Base-by-base conservation (phyloP, 2,329 filamentous ascomycete genomes). In the Aspergillus chevalieri region DNA sequence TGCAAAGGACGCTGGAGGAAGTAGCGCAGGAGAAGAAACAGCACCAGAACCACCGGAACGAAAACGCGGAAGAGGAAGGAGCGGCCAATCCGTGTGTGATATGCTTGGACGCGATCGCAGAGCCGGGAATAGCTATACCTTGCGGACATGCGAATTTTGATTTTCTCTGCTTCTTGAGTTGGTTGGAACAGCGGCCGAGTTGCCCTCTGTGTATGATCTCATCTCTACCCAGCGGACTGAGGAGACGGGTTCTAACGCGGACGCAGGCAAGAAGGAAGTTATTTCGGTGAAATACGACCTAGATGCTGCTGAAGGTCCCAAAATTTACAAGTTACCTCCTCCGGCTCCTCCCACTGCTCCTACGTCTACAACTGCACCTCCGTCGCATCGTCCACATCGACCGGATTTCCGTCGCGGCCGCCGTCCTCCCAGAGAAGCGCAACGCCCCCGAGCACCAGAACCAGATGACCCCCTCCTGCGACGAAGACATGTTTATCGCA, bases 121-220 rank as follows among this genome's bases (percentile, higher is more conserved):
- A 93, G 60, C 72, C 81, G 47, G 89, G 87, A 54, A 76, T 85
- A 46, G 81, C 87, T 6, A 73, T 79, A 17, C 90, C 91, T 6
- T 97, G 91, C 74, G 78, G 81, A 39, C 91, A 97, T 73, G 72
- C 76, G 50, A 82, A 84, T 57, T 95, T 94, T 65, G 90, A 96
- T 74, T 94, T 90, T 63, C 67, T 89, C 10, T 97, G 91, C 67
- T 79, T 95, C 5, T 71, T 85, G 19, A 90, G 79, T 69, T 96
- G 92, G 91, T 74, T 95, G 4, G 79, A 89, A 57, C 76, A 86
- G 55, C 80, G 81, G 8, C 76, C 84, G 0, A 79, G 76, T 44
- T 96, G 91, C 62, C 91, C 92, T 15, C 75, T 96, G 47, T 97
- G 91, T 80, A 84, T 38, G 74, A 28, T 33, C 30, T 9, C 28